Evolutionary conservation across 139 green algal genomes (phyloP).

Genomic region (Choricystis sp.): DNA sequence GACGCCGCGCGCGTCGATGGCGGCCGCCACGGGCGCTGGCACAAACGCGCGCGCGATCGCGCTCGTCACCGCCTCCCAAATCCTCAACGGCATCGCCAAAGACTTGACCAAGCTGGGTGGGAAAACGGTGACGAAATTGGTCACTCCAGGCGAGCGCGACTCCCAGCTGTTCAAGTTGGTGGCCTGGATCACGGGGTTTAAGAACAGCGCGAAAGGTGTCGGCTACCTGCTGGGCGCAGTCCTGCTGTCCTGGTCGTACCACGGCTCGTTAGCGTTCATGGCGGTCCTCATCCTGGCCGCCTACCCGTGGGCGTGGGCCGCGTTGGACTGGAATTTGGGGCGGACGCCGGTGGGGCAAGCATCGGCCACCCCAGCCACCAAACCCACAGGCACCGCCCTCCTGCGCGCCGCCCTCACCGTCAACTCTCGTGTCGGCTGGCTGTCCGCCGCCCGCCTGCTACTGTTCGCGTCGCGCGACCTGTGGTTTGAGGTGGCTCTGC

Average conservation of each 20-base stretch:
- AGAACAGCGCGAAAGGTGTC: constrained; percentile 65
- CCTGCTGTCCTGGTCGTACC: constrained; percentile 36
- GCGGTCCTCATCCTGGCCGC: constrained; percentile 41
- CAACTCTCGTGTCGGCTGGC: constrained; percentile 54
- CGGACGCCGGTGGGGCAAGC: constrained; percentile 46
- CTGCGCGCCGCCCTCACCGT: background rate
- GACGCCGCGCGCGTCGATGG: constrained; percentile 14
- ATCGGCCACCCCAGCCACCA: too few relatives aligned
- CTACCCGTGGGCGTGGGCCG: constrained; percentile 49
- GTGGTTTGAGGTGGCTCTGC: constrained; percentile 78
- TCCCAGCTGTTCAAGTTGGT: constrained; percentile 63
- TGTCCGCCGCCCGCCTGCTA: constrained; percentile 47
- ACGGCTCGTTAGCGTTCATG: constrained; percentile 43
- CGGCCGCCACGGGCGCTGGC: constrained; percentile 1
- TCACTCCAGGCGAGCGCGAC: constrained; percentile 67
- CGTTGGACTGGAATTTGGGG: constrained; percentile 39
- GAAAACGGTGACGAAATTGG: constrained; percentile 67
- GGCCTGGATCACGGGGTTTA: constrained; percentile 64
- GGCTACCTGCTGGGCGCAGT: constrained; percentile 76
- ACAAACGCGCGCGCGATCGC: constrained; percentile 31
- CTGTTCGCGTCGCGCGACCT: constrained; percentile 58
- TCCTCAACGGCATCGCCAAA: constrained; percentile 67
- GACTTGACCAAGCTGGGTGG: constrained; percentile 77
- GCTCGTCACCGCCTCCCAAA: constrained; percentile 48
- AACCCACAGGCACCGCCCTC: background rate